Base-by-base conservation (phyloP, 768 basidiomycete species). In the Termitomyces sp. region DNA sequence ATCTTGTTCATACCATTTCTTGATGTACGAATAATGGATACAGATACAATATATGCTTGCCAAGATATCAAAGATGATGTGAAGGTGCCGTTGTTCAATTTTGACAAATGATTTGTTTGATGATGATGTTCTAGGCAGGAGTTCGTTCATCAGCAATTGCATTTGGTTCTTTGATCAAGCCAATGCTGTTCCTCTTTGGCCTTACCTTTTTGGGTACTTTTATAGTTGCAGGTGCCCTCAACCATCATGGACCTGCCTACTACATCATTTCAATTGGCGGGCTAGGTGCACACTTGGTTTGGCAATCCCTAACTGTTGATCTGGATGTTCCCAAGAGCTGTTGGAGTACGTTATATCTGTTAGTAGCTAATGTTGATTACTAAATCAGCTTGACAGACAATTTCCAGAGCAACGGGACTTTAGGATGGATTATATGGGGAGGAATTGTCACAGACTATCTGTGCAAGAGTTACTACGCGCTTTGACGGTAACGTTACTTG, bases 341-440 rank as follows among this genome's bases (percentile, higher is more conserved):
- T 13, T 49, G 46, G 46, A 22, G 48, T 50, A 58, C 2, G 48
- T 40, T 28, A 2, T 9, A 15, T 36, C 7, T 24, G 2, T 6
- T 28, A 11, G 9, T 6, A 12, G n/a, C 8, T 18, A n/a, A 15
- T n/a, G 6, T 15, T 3, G 6, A 42, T 15, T 22, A 57, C 50
- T 38, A 32, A 44, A 49, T 28, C 4, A 28, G 28, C 18, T 40
- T 40, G 24, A 18, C 54, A 79, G 80, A 60, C 9, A 78, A 76
- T 62, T 81, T 80, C 65, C 77, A 76, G 33, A 71, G 75, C 32
- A 79, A 81, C 59, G 79, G 78, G 0, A 71, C 76, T 35, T 68
- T 81, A 7, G 79, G 80, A 0, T 77, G 74, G 74, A 72, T 79
- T 9, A 66, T 80, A 15, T 81, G 78, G 78, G 69, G 55, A 18